These are phyloP conservation scores for Glomus cerebriforme DNA, from an alignment of 192 early-diverging fungal genomes.

Conservation along the genomic window DNA sequence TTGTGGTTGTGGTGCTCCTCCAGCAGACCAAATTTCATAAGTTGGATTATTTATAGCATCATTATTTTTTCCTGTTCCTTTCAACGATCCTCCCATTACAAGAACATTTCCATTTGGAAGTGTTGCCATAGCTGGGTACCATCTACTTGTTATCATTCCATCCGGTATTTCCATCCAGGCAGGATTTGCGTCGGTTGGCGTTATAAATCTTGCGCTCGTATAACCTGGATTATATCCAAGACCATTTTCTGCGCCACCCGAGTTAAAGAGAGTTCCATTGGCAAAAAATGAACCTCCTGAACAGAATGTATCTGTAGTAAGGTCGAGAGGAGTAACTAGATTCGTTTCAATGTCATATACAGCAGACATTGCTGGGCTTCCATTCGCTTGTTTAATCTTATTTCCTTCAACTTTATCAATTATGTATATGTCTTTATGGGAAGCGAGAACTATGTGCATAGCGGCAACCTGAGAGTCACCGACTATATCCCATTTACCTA, in stretches of 20 bases:
- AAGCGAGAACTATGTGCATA: constrained; percentile 46
- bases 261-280: constrained; percentile 53
- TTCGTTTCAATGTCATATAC: constrained; percentile 53
- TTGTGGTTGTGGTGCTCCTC: not conserved
- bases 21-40: constrained; percentile 37
- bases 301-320: constrained; percentile 54
- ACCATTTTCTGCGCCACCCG: constrained; percentile 46
- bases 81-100: constrained; percentile 57
- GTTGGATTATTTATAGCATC: constrained; percentile 50
- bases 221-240: constrained; percentile 35
- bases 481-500: not conserved
- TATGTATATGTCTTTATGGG: constrained; percentile 51
- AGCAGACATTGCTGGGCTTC: constrained; percentile 42
- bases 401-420: constrained; percentile 56
- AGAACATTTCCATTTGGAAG: constrained; percentile 51
- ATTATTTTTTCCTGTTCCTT: constrained; percentile 46
- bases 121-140: constrained; percentile 52
- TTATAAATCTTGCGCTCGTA: constrained; percentile 47
- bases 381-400: constrained; percentile 42
- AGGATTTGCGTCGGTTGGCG: constrained; percentile 41
- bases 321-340: constrained; percentile 38
- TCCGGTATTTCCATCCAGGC: constrained; percentile 47
- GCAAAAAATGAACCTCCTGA: constrained; percentile 51
- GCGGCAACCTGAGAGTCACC: constrained; percentile 30
- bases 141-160: constrained; percentile 46